phyloP scores from a whole-genome alignment of 352 stramenopile genomes.

The Phytophthora rubi region DNA sequence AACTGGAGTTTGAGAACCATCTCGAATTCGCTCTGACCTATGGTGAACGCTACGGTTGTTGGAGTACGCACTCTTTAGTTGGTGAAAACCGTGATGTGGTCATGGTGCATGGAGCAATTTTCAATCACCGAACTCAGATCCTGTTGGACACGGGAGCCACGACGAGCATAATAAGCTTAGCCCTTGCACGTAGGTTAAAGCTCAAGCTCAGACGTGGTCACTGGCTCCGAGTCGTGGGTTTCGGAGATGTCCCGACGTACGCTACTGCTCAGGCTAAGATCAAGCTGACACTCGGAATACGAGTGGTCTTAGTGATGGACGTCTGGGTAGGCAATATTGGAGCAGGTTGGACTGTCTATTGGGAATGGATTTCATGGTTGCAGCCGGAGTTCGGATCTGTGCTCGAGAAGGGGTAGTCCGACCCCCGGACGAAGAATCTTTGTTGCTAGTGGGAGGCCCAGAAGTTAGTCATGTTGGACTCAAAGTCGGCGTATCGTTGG shows the following conservation, averaged over 20 bases:
- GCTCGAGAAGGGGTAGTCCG: background rate
- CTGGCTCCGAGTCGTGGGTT: background rate
- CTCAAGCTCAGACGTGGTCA: background rate
- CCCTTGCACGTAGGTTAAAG: background rate
- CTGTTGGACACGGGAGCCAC: background rate
- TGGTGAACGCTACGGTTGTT: no score
- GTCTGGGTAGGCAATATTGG: no score
- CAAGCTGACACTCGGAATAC: background rate
- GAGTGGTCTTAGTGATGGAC: background rate
- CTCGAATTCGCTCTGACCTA: no score
- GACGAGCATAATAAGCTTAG: background rate
- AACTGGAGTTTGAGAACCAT: no score
- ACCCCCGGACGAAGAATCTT: no score
- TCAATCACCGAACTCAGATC: no score
- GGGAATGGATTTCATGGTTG: background rate
- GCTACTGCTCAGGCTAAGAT: background rate
- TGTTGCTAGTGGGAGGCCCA: no score
- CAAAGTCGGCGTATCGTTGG: no score
- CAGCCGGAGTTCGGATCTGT: background rate
- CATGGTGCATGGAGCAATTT: background rate
- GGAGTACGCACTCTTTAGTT: no score
- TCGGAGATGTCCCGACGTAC: background rate
- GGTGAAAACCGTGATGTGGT: no score
- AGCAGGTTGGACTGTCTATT: background rate
- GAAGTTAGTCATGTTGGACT: no score